A percentile compares a stretch with the other conserved stretches of the same genome.
phyloP scores from a whole-genome alignment of 805 yeast genomes.

The Starmerella sirachaensis region DNA sequence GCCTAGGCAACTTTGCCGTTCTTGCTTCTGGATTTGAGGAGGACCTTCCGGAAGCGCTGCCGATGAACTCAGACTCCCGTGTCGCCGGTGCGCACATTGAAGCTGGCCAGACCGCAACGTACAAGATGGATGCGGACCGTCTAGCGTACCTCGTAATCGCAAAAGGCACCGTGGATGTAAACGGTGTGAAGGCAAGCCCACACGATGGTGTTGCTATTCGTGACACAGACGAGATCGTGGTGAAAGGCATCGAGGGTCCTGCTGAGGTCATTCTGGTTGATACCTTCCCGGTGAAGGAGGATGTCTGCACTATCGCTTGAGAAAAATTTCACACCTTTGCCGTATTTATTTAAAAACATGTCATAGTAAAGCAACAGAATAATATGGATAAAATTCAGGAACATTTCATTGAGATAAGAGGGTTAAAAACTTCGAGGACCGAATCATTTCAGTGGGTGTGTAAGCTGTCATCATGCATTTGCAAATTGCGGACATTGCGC shows the following conservation, averaged over 20 bases:
- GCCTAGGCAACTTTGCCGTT: constrained; percentile 7
- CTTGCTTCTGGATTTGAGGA: constrained; percentile 16
- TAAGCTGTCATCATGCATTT: too few relatives aligned
- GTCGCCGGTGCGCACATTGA: constrained; percentile 14
- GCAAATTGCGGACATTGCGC: too few relatives aligned
- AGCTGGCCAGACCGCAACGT: constrained; percentile 6
- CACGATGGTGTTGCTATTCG: constrained; percentile 18
- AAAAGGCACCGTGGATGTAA: constrained; percentile 10
- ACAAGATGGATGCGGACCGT: constrained; percentile 13
- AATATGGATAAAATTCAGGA: too few relatives aligned
- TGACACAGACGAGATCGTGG: constrained; percentile 9
- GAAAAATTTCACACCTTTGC: too few relatives aligned
- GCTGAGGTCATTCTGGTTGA: constrained; percentile 16
- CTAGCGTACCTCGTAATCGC: constrained; percentile 17
- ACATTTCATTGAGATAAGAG: too few relatives aligned
- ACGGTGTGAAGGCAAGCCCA: constrained; percentile 14
- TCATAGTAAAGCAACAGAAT: too few relatives aligned
- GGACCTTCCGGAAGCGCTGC: constrained; percentile 15
- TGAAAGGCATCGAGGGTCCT: constrained; percentile 6
- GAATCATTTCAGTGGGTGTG: too few relatives aligned
- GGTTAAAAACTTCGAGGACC: too few relatives aligned
- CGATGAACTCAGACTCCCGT: constrained; percentile 13
- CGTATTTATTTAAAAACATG: too few relatives aligned
- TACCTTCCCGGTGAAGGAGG: constrained; percentile 13
- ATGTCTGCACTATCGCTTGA: too few relatives aligned